These are phyloP conservation scores for Spongiforma sp. DNA, from an alignment of 1,284 basidiomycete species.

Conservation along the genomic window DNA sequence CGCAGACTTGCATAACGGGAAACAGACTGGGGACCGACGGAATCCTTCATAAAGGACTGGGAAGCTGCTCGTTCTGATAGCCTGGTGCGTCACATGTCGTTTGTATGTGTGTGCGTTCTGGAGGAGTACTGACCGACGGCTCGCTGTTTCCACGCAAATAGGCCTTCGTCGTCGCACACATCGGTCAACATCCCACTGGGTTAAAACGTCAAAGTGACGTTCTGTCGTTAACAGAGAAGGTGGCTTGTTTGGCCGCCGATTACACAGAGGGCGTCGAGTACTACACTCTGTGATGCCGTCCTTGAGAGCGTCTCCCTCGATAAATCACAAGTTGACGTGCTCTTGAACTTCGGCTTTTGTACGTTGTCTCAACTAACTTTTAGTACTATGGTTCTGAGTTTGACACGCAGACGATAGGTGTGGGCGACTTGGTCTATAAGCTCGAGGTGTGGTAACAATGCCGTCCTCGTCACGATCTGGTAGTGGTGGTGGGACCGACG, in stretches of 20 bases:
- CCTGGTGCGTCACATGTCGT: no score
- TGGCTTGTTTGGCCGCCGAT: slow-evolving; percentile 83
- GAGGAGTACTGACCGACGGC: no score
- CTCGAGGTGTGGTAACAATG: slow-evolving; percentile 98
- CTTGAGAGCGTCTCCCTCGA: slow-evolving; percentile 84
- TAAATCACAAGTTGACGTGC: slow-evolving; percentile 90
- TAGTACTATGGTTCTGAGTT: slow-evolving; percentile 89
- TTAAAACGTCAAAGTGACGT: slow-evolving; percentile 90
- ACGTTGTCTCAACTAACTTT: slow-evolving; percentile 95
- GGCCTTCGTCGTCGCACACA: slow-evolving; percentile 72
- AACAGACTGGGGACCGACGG: no score
- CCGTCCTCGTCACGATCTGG: slow-evolving; percentile 84
- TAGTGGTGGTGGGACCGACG: slow-evolving; percentile 89
- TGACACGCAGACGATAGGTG: slow-evolving; percentile 61
- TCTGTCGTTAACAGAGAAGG: slow-evolving; percentile 77
- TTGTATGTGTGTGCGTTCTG: no score
- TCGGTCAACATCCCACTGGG: slow-evolving; percentile 75
- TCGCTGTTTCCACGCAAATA: no score
- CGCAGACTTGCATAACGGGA: slow-evolving; percentile 85
- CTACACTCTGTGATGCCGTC: slow-evolving; percentile 89
- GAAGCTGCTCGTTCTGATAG: slow-evolving; percentile 90
- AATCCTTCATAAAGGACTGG: no score
- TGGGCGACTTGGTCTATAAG: slow-evolving; percentile 62
- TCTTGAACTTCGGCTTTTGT: slow-evolving; percentile 80
- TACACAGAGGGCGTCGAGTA: slow-evolving; percentile 89